phyloP scores from a whole-genome alignment of 495 filamentous ascomycete species.

The Pseudevernia furfuracea region DNA sequence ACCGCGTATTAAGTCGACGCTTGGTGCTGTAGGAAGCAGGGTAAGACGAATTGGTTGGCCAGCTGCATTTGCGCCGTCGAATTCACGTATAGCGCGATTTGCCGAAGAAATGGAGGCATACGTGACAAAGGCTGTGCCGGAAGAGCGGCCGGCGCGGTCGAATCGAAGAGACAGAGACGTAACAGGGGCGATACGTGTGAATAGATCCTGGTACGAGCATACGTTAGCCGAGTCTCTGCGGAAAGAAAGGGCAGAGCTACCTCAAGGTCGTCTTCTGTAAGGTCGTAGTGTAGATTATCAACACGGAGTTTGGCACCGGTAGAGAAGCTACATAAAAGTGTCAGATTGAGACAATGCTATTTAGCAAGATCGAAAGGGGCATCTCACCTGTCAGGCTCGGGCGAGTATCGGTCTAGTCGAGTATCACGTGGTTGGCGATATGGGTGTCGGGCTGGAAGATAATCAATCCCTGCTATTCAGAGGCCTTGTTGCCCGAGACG shows the following conservation, averaged over 20 bases:
- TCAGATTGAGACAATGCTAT: conserved; percentile 23
- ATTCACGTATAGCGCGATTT: conserved; percentile 65
- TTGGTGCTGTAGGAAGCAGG: conserved; percentile 48
- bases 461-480: conserved; percentile 12
- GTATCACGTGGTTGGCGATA: conserved; percentile 37
- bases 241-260: conserved; percentile 39
- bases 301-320: conserved; percentile 68
- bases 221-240: conserved; percentile 11
- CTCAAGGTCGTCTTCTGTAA: conserved; percentile 77
- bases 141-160: conserved; percentile 84
- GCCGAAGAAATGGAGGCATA: conserved; percentile 66
- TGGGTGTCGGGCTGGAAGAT: conserved; percentile 29
- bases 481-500: conserved; percentile 29
- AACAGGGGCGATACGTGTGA: conserved; percentile 68
- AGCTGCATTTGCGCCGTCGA: conserved; percentile 84
- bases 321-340: conserved; percentile 33
- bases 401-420: conserved; percentile 37
- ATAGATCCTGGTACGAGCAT: conserved; percentile 56
- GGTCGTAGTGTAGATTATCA: conserved; percentile 90
- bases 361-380: conserved; percentile 15
- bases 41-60: conserved; percentile 84
- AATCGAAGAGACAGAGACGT: conserved; percentile 64
- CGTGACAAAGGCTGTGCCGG: conserved; percentile 78
- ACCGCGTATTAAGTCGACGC: conserved; percentile 25
- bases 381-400: conserved; percentile 46